Conservation (phyloP, 352 stramenopile genomes). For the Phytophthora sojae region DNA sequence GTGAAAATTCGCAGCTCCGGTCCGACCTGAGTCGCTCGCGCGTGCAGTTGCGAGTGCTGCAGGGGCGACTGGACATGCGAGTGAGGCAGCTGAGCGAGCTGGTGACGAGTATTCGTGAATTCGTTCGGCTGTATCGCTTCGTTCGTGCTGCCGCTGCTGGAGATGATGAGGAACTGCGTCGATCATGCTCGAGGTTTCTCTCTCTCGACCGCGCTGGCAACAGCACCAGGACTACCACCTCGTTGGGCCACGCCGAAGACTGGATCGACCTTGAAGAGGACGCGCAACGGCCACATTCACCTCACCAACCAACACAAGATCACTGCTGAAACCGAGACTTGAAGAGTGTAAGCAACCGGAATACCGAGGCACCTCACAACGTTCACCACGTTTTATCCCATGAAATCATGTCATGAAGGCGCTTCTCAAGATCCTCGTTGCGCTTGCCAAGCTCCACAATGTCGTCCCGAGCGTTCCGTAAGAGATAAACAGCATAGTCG, state of each 20-base stretch:
- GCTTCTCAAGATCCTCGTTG: conserved; percentile 68
- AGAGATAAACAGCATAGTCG: conserved; percentile 51
- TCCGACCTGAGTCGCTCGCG: conserved; percentile 7
- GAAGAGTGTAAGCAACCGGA: background rate
- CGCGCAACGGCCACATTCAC: background rate
- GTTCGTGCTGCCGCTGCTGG: background rate
- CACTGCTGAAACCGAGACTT: too few relatives aligned
- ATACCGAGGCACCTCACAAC: background rate
- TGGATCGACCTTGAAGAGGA: conserved; percentile 2
- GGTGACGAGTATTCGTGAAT: conserved; percentile 18
- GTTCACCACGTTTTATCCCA: conserved; percentile 50
- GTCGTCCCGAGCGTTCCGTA: conserved; percentile 72
- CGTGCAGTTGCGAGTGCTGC: background rate
- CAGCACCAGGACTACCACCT: conserved; percentile 1
- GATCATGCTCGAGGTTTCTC: background rate
- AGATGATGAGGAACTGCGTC: background rate
- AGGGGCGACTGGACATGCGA: conserved; percentile 2
- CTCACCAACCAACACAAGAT: background rate
- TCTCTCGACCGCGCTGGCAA: background rate
- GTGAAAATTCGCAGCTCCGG: conserved; percentile 20
- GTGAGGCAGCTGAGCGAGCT: conserved; percentile 14
- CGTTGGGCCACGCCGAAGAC: conserved; percentile 4
- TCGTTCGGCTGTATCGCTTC: conserved; percentile 9
- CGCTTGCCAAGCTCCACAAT: conserved; percentile 56
- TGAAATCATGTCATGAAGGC: conserved; percentile 47